Percentiles rank a stretch among this genome's conserved stretches.
Evolutionary conservation across 805 yeast genomes (phyloP).

Genomic region (Saccharomycopsis guyanensis): DNA sequence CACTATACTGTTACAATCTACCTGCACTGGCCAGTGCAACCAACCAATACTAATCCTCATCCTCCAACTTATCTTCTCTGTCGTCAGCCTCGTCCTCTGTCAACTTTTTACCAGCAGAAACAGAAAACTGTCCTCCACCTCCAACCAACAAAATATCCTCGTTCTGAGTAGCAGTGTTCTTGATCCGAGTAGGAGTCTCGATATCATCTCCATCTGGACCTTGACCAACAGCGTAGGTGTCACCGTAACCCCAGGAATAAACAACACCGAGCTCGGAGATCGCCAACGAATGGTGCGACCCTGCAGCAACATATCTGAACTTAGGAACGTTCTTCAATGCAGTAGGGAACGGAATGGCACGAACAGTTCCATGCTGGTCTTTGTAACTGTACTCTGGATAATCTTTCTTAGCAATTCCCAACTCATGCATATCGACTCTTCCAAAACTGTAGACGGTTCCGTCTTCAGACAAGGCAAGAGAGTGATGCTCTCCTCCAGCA

Average conservation of each 20-base stretch:
- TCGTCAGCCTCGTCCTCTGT: conserved; percentile 34
- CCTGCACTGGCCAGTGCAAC: no score
- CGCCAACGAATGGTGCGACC: conserved; percentile 90
- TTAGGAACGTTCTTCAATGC: conserved; percentile 51
- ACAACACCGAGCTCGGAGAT: conserved; percentile 76
- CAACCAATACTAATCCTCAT: no score
- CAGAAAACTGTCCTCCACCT: conserved; percentile 97
- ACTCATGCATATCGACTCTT: conserved; percentile 86
- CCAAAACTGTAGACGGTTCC: conserved; percentile 86
- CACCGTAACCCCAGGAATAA: conserved; percentile 97
- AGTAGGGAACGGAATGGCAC: conserved; percentile 84
- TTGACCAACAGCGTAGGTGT: conserved; percentile 91
- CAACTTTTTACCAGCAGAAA: conserved; percentile 65
- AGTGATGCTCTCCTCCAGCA: conserved; percentile 94
- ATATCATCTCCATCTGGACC: conserved; percentile 87
- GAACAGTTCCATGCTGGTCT: conserved; percentile 72
- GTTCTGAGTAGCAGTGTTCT: conserved; percentile 86
- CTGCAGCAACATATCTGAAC: conserved; percentile 59
- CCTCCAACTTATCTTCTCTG: conserved; percentile 42
- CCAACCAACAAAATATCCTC: conserved; percentile 66
- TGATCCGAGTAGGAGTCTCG: conserved; percentile 79
- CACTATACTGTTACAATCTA: no score
- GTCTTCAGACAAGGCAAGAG: conserved; percentile 60
- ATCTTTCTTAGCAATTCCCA: conserved; percentile 63
- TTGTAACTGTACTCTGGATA: conserved; percentile 66